Percentiles rank a stretch among this genome's conserved stretches.
Evolutionary conservation across 73 alveolate species (phyloP).

Genomic region (Paramecium tetraurelia): DNA sequence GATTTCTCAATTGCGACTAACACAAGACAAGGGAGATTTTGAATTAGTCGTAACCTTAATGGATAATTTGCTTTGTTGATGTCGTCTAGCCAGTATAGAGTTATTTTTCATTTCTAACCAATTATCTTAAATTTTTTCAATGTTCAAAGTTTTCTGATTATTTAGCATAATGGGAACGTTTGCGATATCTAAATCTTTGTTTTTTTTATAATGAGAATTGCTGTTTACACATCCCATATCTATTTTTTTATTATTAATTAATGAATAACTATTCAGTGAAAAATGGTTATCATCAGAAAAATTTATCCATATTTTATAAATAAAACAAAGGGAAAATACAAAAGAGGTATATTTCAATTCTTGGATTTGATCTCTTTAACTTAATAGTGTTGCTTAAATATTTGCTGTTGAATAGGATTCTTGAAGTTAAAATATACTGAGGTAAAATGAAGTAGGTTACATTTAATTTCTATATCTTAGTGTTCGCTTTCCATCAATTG

Average conservation of each 20-base stretch:
- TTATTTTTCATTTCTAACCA: not conserved
- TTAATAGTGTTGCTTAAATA: not conserved
- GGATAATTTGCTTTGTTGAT: not conserved
- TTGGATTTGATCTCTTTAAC: not conserved
- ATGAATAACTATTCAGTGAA: not conserved
- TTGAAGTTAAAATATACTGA: not conserved
- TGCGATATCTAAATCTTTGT: not conserved
- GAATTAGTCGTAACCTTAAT: not conserved
- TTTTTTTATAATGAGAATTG: not conserved
- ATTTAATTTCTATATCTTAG: conserved; percentile 20
- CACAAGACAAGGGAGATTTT: conserved; percentile 10
- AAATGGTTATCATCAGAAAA: not conserved
- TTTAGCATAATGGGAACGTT: not conserved
- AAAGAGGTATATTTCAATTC: not conserved
- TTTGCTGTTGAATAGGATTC: not conserved
- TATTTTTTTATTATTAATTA: not conserved
- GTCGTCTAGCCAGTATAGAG: not conserved
- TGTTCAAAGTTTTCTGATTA: not conserved
- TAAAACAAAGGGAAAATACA: not conserved
- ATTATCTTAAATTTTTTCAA: not conserved
- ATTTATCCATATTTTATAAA: not conserved
- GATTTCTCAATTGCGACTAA: not conserved
- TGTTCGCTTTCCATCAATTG: not conserved
- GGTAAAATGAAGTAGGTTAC: not conserved
- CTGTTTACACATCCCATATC: not conserved